Percentiles rank a stretch among this genome's conserved stretches.
Evolutionary conservation across 1,284 basidiomycete species (phyloP).

Genomic region (Takashimella koratensis): DNA sequence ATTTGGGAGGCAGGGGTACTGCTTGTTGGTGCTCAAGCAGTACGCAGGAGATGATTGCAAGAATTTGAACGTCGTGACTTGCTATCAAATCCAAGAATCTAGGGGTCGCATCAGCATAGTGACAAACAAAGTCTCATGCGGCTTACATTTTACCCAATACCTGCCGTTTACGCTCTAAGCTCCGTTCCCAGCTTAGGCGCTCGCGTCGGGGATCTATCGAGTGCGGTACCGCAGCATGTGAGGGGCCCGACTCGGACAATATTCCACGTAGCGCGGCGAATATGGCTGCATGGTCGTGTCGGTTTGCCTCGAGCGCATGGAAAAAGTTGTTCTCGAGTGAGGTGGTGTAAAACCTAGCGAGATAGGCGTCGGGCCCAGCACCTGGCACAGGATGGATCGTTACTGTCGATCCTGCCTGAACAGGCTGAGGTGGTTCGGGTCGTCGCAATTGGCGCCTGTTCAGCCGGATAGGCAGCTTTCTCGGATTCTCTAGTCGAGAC

Average conservation of each 20-base stretch:
- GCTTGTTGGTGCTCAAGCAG: slow-evolving; percentile 52
- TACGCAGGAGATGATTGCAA: slow-evolving; percentile 70
- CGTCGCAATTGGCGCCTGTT: slow-evolving; percentile 9
- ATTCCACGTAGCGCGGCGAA: slow-evolving; percentile 62
- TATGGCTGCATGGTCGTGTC: slow-evolving; percentile 69
- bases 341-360: slow-evolving; percentile 61
- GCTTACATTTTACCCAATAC: slow-evolving; percentile 38
- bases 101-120: no score
- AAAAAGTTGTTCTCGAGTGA: slow-evolving; percentile 57
- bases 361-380: slow-evolving; percentile 57
- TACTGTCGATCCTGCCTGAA: slow-evolving; percentile 52
- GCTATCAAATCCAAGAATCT: slow-evolving; percentile 65
- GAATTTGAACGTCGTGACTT: slow-evolving; percentile 71
- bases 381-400: slow-evolving; percentile 54
- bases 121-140: slow-evolving; percentile 10
- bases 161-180: slow-evolving; percentile 33
- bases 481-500: slow-evolving; percentile 34
- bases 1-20: slow-evolving; percentile 19
- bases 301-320: slow-evolving; percentile 59
- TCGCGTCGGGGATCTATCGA: slow-evolving; percentile 13
- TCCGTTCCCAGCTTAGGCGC: slow-evolving; percentile 34
- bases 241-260: slow-evolving; percentile 39
- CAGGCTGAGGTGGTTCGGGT: slow-evolving; percentile 23
- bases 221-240: slow-evolving; percentile 16
- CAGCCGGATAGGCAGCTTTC: slow-evolving; percentile 15